These are phyloP conservation scores for Parsonsia alboflavescens DNA, from an alignment of 257 asterid genomes.

Conservation along the genomic window DNA sequence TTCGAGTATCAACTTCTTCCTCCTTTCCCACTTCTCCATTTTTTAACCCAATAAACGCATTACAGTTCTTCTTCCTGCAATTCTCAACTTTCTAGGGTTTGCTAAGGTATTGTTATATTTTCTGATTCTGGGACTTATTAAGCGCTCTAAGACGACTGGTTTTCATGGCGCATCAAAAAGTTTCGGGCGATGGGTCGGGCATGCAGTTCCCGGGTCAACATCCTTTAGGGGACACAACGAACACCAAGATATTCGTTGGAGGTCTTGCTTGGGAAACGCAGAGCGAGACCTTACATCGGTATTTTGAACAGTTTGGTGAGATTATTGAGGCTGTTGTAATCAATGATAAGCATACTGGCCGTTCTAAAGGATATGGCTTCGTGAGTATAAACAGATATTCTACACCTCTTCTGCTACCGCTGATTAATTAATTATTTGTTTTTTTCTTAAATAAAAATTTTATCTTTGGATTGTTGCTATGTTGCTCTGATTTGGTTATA, in stretches of 20 bases:
- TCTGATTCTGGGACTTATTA: background rate
- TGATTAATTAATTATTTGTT: background rate
- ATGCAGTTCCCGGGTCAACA: slow-evolving; percentile 17
- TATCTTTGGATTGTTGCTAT: no score
- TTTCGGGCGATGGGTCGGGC: slow-evolving; percentile 14
- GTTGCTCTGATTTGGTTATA: no score
- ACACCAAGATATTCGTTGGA: slow-evolving; percentile 35
- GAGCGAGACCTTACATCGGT: slow-evolving; percentile 28
- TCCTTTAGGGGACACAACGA: slow-evolving; percentile 23
- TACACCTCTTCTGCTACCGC: background rate
- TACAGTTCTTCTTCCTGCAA: background rate
- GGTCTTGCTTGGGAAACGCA: slow-evolving; percentile 41
- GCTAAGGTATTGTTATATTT: background rate
- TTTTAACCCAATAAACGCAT: background rate
- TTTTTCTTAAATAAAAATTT: no score
- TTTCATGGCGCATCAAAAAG: slow-evolving; percentile 26
- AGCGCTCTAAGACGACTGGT: background rate
- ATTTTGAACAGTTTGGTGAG: slow-evolving; percentile 40
- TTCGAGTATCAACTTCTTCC: slow-evolving; percentile 4
- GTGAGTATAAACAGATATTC: slow-evolving; percentile 19
- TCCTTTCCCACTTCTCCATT: slow-evolving; percentile 12
- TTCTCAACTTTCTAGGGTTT: background rate
- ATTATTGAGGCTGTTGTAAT: slow-evolving; percentile 42
- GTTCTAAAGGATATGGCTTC: slow-evolving; percentile 43
- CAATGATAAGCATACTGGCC: slow-evolving; percentile 30